Evolutionary conservation across 176 grass and related monocot genomes (phyloP).

Genomic region (Oryza officinalis): DNA sequence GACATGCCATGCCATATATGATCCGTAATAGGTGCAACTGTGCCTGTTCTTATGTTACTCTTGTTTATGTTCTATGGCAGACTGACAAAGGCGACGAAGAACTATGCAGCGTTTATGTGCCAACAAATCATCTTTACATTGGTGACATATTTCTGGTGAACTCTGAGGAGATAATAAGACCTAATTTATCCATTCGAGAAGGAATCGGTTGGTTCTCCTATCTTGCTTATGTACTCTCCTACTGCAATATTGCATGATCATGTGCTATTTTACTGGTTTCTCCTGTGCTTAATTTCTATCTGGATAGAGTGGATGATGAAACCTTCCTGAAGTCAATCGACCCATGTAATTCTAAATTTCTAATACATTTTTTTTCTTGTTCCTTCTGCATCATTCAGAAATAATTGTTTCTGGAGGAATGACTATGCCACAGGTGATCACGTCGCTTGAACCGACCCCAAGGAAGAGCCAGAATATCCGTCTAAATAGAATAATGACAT

Average conservation of each 20-base stretch:
- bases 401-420: slow-evolving; percentile 99
- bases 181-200: slow-evolving; percentile 93
- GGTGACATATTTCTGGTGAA: slow-evolving; percentile 98
- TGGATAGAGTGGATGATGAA: neutral
- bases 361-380: slow-evolving; percentile 20
- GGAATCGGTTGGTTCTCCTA: slow-evolving; percentile 68
- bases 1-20: neutral
- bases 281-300: neutral
- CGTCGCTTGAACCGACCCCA: slow-evolving; percentile 71
- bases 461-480: slow-evolving; percentile 74
- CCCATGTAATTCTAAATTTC: slow-evolving; percentile 2
- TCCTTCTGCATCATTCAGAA: slow-evolving; percentile 49
- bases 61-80: slow-evolving; percentile 43
- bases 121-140: slow-evolving; percentile 99
- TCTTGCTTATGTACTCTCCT: neutral
- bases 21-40: neutral
- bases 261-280: neutral
- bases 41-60: slow-evolving; percentile 16
- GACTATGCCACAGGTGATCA: slow-evolving; percentile 96
- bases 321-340: neutral
- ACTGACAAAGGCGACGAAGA: slow-evolving; percentile 96
- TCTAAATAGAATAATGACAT: slow-evolving; percentile 74
- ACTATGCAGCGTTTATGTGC: slow-evolving; percentile 93
- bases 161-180: slow-evolving; percentile 89
- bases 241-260: neutral